A percentile compares a stretch with the other conserved stretches of the same genome.
Evolutionary conservation across 2,329 filamentous ascomycete genomes (phyloP).

Genomic region (Penicillium paneum): DNA sequence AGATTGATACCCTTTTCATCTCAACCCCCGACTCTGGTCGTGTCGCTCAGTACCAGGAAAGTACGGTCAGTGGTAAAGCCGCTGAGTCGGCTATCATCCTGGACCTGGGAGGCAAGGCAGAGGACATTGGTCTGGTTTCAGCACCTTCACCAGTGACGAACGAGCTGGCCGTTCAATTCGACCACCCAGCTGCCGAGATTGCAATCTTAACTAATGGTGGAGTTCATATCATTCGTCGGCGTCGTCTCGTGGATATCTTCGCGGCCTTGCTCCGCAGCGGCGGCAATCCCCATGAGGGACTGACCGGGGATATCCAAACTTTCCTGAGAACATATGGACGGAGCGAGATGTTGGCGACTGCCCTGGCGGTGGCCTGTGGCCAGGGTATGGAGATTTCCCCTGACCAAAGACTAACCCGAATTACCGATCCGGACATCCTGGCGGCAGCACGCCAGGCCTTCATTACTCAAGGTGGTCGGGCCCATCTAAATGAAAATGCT

Average conservation of each 20-base stretch:
- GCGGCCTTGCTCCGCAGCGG: slow-evolving; percentile 73
- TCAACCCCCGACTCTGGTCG: slow-evolving; percentile 84
- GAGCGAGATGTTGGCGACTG: slow-evolving; percentile 83
- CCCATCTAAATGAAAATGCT: slow-evolving; percentile 76
- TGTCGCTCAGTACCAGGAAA: slow-evolving; percentile 60
- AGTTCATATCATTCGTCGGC: slow-evolving; percentile 77
- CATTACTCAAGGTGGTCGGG: slow-evolving; percentile 87
- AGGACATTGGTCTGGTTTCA: slow-evolving; percentile 76
- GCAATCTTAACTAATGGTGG: slow-evolving; percentile 89
- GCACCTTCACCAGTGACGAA: slow-evolving; percentile 69
- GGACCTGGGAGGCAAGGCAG: slow-evolving; percentile 67
- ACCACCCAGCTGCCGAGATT: slow-evolving; percentile 75
- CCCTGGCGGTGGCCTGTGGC: slow-evolving; percentile 89
- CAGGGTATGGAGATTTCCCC: slow-evolving; percentile 78
- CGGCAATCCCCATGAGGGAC: slow-evolving; percentile 66
- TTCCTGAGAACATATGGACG: slow-evolving; percentile 85
- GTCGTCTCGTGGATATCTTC: slow-evolving; percentile 87
- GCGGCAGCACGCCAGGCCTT: slow-evolving; percentile 75
- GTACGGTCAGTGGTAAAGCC: slow-evolving; percentile 57
- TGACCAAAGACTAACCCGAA: slow-evolving; percentile 65
- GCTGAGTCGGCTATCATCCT: slow-evolving; percentile 80
- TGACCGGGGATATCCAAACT: slow-evolving; percentile 76
- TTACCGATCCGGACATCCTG: slow-evolving; percentile 79
- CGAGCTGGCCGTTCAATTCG: slow-evolving; percentile 93
- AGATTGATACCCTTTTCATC: slow-evolving; percentile 70